A percentile compares a stretch with the other conserved stretches of the same genome.
Evolutionary conservation across 768 basidiomycete genomes (phyloP).

Genomic region (Russula olivacea): DNA sequence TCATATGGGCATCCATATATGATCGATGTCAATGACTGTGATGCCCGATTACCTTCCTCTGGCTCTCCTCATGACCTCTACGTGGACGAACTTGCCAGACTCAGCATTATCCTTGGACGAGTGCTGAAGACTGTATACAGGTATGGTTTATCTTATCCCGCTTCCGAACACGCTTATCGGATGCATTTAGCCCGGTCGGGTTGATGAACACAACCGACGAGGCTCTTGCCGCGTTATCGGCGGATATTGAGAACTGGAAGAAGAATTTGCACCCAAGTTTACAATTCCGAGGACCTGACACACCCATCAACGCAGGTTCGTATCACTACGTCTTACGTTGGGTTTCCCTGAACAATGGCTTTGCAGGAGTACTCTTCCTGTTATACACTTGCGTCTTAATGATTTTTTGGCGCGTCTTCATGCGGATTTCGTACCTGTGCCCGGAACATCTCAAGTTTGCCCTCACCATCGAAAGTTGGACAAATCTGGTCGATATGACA

Average conservation of each 20-base stretch:
- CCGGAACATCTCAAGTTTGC: conserved; percentile 86
- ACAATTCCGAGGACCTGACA: conserved; percentile 66
- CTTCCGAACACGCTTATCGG: neutral
- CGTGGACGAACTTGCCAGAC: conserved; percentile 84
- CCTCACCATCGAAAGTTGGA: conserved; percentile 77
- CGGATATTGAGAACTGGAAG: conserved; percentile 74
- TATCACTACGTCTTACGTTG: conserved; percentile 9
- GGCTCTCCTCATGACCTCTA: conserved; percentile 75
- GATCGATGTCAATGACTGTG: conserved; percentile 96
- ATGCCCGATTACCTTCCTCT: conserved; percentile 86
- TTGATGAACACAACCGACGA: conserved; percentile 81
- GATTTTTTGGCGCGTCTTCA: conserved; percentile 98
- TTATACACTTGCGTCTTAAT: conserved; percentile 87
- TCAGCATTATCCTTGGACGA: conserved; percentile 86
- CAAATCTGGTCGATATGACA: conserved; percentile 61
- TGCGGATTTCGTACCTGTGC: conserved; percentile 92
- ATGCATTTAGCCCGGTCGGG: conserved; percentile 65
- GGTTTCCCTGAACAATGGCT: neutral
- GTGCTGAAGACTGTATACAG: conserved; percentile 93
- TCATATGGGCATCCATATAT: conserved; percentile 91
- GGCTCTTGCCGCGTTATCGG: conserved; percentile 56
- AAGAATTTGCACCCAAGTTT: conserved; percentile 70
- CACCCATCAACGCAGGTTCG: conserved; percentile 62
- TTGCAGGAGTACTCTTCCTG: conserved; percentile 76
- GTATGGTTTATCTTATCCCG: conserved; percentile 33